Conservation (phyloP, 345 rosid genomes). For the Eucalyptus shirleyi region DNA sequence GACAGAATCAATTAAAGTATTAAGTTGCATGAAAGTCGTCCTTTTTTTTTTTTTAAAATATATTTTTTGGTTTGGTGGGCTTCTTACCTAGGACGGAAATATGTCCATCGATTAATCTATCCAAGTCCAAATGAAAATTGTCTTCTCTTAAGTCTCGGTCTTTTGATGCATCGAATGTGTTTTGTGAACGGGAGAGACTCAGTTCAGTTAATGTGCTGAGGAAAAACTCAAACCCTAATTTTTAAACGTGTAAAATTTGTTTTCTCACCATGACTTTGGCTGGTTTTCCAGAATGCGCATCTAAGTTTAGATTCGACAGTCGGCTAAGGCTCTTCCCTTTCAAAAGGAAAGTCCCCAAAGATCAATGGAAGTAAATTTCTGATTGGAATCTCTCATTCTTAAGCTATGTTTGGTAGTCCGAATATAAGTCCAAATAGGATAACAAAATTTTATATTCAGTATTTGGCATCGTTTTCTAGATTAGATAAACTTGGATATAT, state of each 20-base stretch:
- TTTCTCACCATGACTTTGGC: not conserved
- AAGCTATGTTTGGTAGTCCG: not conserved
- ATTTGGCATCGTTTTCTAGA: not conserved
- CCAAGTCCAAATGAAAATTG: not conserved
- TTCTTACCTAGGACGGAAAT: not conserved
- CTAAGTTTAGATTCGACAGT: not conserved
- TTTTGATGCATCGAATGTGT: not conserved
- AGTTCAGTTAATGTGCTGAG: not conserved
- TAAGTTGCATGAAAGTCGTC: not conserved
- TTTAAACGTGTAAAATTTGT: not conserved
- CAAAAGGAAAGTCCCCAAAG: not conserved
- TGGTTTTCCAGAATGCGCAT: not conserved
- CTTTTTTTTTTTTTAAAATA: too few relatives aligned
- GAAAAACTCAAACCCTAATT: not conserved
- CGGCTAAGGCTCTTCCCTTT: not conserved
- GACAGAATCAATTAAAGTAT: accelerated
- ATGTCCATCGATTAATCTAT: not conserved
- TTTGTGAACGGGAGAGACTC: not conserved
- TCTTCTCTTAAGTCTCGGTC: not conserved
- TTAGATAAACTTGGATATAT: not conserved
- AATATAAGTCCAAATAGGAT: not conserved
- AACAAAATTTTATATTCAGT: not conserved
- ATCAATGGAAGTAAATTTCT: not conserved
- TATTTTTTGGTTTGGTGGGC: not conserved
- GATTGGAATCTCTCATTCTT: not conserved